Evolutionary conservation across 1,284 basidiomycete genomes (phyloP).

Genomic region (Cutaneotrichosporon spelunceum): DNA sequence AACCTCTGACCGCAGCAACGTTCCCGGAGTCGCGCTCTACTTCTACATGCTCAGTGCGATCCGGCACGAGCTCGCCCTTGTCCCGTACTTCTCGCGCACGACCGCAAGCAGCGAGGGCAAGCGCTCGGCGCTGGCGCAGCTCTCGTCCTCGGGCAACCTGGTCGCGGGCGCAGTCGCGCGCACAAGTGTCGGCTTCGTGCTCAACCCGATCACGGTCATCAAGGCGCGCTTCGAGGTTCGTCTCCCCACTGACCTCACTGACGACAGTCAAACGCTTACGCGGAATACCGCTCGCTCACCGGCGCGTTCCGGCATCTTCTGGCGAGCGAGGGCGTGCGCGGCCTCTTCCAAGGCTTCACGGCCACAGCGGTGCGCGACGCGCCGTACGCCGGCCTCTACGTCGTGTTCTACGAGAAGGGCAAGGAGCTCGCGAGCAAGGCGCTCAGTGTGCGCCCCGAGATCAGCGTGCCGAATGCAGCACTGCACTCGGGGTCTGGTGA

Average conservation of each 20-base stretch:
- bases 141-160: constrained; percentile 78
- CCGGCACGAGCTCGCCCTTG: constrained; percentile 59
- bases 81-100: constrained; percentile 46
- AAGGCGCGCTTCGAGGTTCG: constrained; percentile 92
- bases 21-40: constrained; percentile 89
- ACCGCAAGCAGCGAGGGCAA: constrained; percentile 5
- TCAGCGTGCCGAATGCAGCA: constrained; percentile 40
- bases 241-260: constrained; percentile 13
- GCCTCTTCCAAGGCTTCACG: constrained; percentile 81
- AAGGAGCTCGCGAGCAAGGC: constrained; percentile 60
- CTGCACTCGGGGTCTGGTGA: constrained; percentile 48
- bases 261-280: constrained; percentile 70
- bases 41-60: constrained; percentile 81
- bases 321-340: constrained; percentile 66
- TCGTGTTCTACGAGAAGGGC: constrained; percentile 83
- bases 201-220: constrained; percentile 91
- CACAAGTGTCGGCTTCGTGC: constrained; percentile 75
- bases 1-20: constrained; percentile 60
- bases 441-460: constrained; percentile 17
- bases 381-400: constrained; percentile 91
- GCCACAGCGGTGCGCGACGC: constrained; percentile 91
- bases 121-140: constrained; percentile 62
- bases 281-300: constrained; percentile 62
- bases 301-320: constrained; percentile 64
- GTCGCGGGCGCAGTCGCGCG: constrained; percentile 83